Percentiles rank a stretch among this genome's conserved stretches.
Evolutionary conservation across 257 asterid genomes (phyloP).

Genomic region (Anisodus acutangulus): DNA sequence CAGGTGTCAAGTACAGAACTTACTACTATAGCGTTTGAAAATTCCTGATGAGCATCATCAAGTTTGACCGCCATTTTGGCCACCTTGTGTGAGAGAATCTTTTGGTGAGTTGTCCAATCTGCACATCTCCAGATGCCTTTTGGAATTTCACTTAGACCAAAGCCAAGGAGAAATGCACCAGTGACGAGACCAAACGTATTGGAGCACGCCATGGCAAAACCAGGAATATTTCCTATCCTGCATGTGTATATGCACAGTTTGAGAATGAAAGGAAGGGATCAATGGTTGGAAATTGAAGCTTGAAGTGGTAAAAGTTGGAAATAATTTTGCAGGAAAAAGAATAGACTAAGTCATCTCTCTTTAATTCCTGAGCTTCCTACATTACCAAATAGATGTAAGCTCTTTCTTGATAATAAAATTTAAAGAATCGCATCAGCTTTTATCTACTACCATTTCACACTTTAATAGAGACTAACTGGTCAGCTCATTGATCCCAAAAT

Average conservation of each 20-base stretch:
- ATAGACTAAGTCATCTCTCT: not conserved
- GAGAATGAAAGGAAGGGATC: not conserved
- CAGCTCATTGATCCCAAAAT: conserved; percentile 2
- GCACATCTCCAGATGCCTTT: conserved; percentile 74
- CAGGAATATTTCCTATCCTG: conserved; percentile 75
- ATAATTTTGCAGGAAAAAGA: conserved; percentile 7
- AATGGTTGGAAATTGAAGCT: conserved; percentile 2
- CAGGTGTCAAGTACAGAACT: conserved; percentile 35
- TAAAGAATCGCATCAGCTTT: not conserved
- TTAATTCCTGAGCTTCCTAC: conserved; percentile 5
- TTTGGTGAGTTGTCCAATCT: conserved; percentile 72
- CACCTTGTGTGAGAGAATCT: conserved; percentile 72
- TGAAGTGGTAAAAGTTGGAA: conserved; percentile 6
- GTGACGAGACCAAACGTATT: conserved; percentile 85
- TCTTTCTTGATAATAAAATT: not conserved
- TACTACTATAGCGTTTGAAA: conserved; percentile 79
- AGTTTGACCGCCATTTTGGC: conserved; percentile 80
- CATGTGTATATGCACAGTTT: conserved; percentile 32
- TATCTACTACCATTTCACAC: not conserved
- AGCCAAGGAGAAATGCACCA: conserved; percentile 88
- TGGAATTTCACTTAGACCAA: conserved; percentile 83
- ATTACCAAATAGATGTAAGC: not conserved
- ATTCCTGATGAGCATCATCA: conserved; percentile 74
- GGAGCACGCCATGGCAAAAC: conserved; percentile 89
- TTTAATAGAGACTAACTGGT: not conserved